Evolutionary conservation across 371 early-diverging fungal species (phyloP).

Genomic region (Conidiobolus incongruus): DNA sequence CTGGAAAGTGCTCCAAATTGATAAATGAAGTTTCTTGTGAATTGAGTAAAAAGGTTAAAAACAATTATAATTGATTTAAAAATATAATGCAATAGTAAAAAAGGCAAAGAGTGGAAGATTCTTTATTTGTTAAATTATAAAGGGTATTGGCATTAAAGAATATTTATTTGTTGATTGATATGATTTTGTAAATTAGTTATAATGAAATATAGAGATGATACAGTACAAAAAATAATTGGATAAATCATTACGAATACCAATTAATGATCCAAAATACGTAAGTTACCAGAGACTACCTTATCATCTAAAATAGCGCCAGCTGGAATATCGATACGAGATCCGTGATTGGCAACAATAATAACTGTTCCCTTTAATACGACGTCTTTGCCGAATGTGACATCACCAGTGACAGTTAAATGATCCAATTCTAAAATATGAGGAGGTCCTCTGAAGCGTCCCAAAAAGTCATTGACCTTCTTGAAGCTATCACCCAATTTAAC

Average conservation of each 20-base stretch:
- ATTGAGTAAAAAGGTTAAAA: too few species aligned
- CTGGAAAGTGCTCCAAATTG: too few species aligned
- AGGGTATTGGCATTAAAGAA: too few species aligned
- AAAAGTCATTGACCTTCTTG: conserved; percentile 57
- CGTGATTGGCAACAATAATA: conserved; percentile 96
- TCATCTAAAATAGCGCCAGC: conserved; percentile 94
- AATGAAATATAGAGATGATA: too few species aligned
- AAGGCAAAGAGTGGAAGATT: too few species aligned
- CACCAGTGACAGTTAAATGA: conserved; percentile 95
- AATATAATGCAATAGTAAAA: too few species aligned
- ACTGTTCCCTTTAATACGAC: conserved; percentile 94
- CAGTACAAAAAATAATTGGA: too few species aligned
- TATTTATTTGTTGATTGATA: too few species aligned
- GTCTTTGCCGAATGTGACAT: conserved; percentile 91
- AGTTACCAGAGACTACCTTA: conserved; percentile 94
- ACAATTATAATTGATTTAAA: too few species aligned
- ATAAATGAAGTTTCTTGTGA: too few species aligned
- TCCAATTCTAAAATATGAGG: conserved; percentile 96
- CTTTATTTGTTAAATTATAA: too few species aligned
- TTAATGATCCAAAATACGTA: conserved; percentile 67
- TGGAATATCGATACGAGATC: conserved; percentile 92
- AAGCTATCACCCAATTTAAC: conserved; percentile 97
- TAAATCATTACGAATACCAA: not conserved
- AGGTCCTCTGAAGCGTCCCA: conserved; percentile 67
- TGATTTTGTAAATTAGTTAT: too few species aligned